phyloP scores from a whole-genome alignment of 345 rosid species.

The Moricandia moricandioides region DNA sequence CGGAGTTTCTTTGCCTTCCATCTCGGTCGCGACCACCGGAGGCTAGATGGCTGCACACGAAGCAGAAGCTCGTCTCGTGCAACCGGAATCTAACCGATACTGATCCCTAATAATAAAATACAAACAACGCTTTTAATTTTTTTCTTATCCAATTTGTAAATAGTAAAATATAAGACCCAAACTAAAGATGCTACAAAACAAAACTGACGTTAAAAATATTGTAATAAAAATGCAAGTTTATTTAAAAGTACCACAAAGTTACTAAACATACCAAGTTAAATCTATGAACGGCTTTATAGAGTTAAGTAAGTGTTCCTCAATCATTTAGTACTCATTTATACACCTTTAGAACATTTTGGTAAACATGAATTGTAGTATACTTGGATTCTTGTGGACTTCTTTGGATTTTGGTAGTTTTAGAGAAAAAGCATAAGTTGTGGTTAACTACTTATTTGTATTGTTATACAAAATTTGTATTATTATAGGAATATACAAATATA shows the following conservation, averaged over 20 bases:
- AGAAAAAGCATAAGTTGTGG: neutral
- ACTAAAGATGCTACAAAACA: neutral
- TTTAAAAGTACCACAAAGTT: neutral
- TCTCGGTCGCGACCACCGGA: constrained; percentile 83
- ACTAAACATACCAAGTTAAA: neutral
- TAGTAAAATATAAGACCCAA: neutral
- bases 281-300: neutral
- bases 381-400: neutral
- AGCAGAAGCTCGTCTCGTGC: constrained; percentile 78
- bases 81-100: constrained; percentile 69
- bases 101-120: constrained; percentile 54
- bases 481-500: neutral
- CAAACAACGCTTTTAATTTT: neutral
- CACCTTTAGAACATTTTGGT: neutral
- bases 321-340: neutral
- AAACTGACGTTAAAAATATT: neutral
- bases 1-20: constrained; percentile 59
- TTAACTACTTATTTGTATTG: neutral
- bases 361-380: neutral
- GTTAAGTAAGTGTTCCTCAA: neutral
- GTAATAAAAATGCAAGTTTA: neutral
- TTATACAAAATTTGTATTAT: neutral
- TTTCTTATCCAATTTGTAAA: neutral
- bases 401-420: neutral
- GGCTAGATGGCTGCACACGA: constrained; percentile 75